Conservation (phyloP, 2,329 filamentous ascomycete genomes). For the Calonectria pseudoturangicola region DNA sequence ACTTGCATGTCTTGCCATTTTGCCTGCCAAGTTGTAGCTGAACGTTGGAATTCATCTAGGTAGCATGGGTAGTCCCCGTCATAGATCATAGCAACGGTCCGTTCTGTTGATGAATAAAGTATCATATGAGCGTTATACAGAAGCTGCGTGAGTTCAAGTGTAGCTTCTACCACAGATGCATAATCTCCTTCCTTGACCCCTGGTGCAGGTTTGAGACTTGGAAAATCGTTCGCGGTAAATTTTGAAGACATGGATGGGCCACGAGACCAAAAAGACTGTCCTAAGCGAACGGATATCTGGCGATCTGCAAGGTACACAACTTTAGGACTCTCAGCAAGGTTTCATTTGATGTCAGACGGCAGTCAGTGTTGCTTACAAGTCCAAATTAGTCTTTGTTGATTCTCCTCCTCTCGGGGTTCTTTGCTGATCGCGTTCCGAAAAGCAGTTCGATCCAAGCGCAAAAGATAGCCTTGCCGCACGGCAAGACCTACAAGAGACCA, state of each 20-base stretch:
- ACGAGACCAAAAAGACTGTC: conserved; percentile 24
- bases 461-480: conserved; percentile 40
- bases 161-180: conserved; percentile 10
- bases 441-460: conserved; percentile 38
- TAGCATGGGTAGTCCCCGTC: conserved; percentile 16
- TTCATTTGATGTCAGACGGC: no score
- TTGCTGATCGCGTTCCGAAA: conserved; percentile 16
- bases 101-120: conserved; percentile 20
- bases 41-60: conserved; percentile 17
- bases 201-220: background rate
- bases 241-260: conserved; percentile 21
- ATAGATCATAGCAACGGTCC: conserved; percentile 18
- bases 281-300: conserved; percentile 18
- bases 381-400: conserved; percentile 15
- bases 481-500: conserved; percentile 45
- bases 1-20: conserved; percentile 13
- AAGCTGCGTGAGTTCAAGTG: conserved; percentile 19
- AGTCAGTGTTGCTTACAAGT: background rate
- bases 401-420: conserved; percentile 1
- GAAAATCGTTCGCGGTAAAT: conserved; percentile 20
- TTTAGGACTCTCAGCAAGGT: background rate
- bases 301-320: conserved; percentile 15
- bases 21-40: conserved; percentile 6
- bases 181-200: conserved; percentile 9
- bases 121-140: conserved; percentile 17